phyloP scores from a whole-genome alignment of 345 rosid genomes.

The Eutrema yunnanense region DNA sequence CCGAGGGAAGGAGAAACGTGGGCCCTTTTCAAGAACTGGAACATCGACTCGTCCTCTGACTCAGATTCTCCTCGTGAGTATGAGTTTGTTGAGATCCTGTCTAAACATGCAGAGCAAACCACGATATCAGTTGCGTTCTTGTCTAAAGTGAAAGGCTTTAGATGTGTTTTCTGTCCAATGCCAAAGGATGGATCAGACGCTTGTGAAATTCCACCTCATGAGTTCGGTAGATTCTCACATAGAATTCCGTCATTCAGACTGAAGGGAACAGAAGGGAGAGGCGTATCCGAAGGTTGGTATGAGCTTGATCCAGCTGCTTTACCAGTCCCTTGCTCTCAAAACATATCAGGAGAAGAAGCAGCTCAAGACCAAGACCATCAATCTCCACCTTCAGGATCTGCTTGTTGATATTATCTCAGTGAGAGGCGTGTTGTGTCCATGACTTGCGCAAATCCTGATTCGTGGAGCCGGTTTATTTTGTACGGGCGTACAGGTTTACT shows the following conservation, averaged over 20 bases:
- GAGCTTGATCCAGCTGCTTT: constrained; percentile 84
- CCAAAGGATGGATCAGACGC: constrained; percentile 24
- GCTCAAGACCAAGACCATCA: constrained; percentile 7
- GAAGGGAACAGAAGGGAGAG: constrained; percentile 64
- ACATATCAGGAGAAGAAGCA: not conserved
- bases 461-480: constrained; percentile 5
- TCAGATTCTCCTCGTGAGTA: constrained; percentile 43
- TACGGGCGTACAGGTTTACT: constrained; percentile 20
- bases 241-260: constrained; percentile 53
- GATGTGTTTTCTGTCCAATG: constrained; percentile 43
- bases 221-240: constrained; percentile 72
- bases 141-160: constrained; percentile 67
- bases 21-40: constrained; percentile 82
- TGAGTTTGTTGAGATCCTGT: constrained; percentile 64
- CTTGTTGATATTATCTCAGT: constrained; percentile 4
- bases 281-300: constrained; percentile 56
- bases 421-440: not conserved
- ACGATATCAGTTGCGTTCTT: constrained; percentile 54
- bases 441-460: not conserved
- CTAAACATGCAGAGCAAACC: constrained; percentile 37
- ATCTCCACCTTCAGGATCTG: constrained; percentile 18
- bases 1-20: constrained; percentile 80
- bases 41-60: constrained; percentile 38
- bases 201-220: constrained; percentile 34
- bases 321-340: constrained; percentile 32